Evolutionary conservation across 441 rosid genomes (phyloP).

Genomic region (Croton laevigatus): DNA sequence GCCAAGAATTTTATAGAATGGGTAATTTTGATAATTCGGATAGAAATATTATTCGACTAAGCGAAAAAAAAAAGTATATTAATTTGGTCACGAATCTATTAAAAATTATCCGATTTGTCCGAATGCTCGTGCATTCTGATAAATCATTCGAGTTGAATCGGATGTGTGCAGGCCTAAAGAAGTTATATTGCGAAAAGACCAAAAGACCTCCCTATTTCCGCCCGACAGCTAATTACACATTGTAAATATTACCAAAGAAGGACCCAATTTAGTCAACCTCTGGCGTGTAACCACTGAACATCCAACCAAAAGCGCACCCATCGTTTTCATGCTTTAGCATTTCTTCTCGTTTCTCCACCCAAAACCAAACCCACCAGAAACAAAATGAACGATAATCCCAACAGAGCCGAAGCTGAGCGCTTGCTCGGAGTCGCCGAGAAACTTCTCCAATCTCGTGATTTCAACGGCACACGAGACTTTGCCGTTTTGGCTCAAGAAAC

Average conservation of each 20-base stretch:
- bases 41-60: too few species aligned
- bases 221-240: neutral
- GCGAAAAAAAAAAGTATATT: too few species aligned
- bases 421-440: slow-evolving; percentile 84
- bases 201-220: neutral
- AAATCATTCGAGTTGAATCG: too few species aligned
- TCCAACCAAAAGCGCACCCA: neutral
- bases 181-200: neutral
- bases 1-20: too few species aligned
- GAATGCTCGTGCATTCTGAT: too few species aligned
- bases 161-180: too few species aligned
- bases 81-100: too few species aligned
- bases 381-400: slow-evolving; percentile 49
- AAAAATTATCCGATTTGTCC: too few species aligned
- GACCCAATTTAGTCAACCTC: neutral
- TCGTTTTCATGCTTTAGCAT: slow-evolving; percentile 1
- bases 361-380: neutral
- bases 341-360: neutral
- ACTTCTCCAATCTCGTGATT: slow-evolving; percentile 66
- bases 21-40: too few species aligned
- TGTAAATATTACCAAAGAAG: neutral
- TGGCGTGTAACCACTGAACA: slow-evolving; percentile 7
- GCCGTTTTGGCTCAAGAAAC: slow-evolving; percentile 79
- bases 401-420: slow-evolving; percentile 72
- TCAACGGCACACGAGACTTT: slow-evolving; percentile 67